Evolutionary conservation across 805 yeast genomes (phyloP).

Genomic region (Myxozyma sirexii): DNA sequence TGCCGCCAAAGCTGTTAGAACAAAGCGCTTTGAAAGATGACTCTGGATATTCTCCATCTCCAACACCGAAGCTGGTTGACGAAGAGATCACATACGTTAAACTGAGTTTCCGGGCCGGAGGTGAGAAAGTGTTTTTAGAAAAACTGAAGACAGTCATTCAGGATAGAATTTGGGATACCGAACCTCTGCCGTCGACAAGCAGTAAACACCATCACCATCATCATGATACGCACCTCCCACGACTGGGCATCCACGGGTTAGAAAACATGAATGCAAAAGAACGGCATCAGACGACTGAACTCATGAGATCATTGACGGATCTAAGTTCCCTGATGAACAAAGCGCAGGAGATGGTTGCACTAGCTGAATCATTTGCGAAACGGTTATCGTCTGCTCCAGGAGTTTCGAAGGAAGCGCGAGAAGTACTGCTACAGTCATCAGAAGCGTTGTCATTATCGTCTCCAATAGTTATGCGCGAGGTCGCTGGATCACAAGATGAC

Average conservation of each 20-base stretch:
- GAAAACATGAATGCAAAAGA: slow-evolving; percentile 59
- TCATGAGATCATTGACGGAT: slow-evolving; percentile 75
- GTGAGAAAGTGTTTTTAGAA: slow-evolving; percentile 57
- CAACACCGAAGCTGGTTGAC: slow-evolving; percentile 7
- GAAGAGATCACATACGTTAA: slow-evolving; percentile 50
- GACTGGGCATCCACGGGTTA: slow-evolving; percentile 70
- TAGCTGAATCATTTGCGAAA: slow-evolving; percentile 49
- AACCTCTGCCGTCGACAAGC: background rate
- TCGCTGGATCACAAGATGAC: slow-evolving; percentile 41
- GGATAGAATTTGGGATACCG: slow-evolving; percentile 52
- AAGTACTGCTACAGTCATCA: slow-evolving; percentile 43
- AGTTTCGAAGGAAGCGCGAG: slow-evolving; percentile 44
- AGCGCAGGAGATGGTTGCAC: slow-evolving; percentile 65
- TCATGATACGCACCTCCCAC: slow-evolving; percentile 14
- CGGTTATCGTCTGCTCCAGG: slow-evolving; percentile 40
- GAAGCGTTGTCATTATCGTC: slow-evolving; percentile 42
- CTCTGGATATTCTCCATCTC: slow-evolving; percentile 17
- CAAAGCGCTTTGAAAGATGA: slow-evolving; percentile 33
- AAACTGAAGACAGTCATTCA: slow-evolving; percentile 52
- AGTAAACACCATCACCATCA: background rate
- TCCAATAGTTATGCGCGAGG: slow-evolving; percentile 43
- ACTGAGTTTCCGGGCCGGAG: slow-evolving; percentile 75
- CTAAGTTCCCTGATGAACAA: slow-evolving; percentile 74
- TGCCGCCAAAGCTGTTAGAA: slow-evolving; percentile 38
- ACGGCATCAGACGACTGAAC: slow-evolving; percentile 58